These are phyloP conservation scores for Beta lomatogona DNA, from an alignment of 179 eudicot genomes.

Conservation along the genomic window DNA sequence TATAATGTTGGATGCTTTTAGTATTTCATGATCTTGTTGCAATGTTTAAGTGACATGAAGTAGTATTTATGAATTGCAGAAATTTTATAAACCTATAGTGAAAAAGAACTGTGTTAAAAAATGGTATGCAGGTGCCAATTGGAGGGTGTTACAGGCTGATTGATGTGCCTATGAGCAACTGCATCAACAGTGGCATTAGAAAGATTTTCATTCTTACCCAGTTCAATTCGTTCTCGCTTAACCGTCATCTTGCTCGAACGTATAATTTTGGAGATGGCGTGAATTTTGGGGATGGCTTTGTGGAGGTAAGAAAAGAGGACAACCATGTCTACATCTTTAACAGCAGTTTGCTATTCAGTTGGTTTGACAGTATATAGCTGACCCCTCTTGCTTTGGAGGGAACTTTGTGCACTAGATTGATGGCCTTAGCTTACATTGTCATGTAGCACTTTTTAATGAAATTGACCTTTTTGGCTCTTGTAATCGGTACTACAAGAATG, in stretches of 20 bases:
- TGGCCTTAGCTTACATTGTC: background rate
- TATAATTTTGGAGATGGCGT: slow-evolving; percentile 88
- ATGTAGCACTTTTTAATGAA: background rate
- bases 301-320: slow-evolving; percentile 58
- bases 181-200: slow-evolving; percentile 87
- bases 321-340: background rate
- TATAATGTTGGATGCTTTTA: too few species aligned
- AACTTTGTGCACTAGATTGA: background rate
- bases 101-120: background rate
- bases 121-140: slow-evolving; percentile 73
- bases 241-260: slow-evolving; percentile 83
- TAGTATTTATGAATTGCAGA: too few species aligned
- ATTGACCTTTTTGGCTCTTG: background rate
- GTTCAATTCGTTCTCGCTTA: slow-evolving; percentile 87
- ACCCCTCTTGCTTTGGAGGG: background rate
- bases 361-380: background rate
- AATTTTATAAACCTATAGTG: too few species aligned
- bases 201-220: slow-evolving; percentile 91
- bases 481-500: background rate
- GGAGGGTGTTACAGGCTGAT: slow-evolving; percentile 95
- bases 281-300: slow-evolving; percentile 89
- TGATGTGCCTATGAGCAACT: slow-evolving; percentile 97
- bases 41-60: too few species aligned
- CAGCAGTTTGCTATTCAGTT: background rate
- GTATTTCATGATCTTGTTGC: too few species aligned